phyloP scores from a whole-genome alignment of 2,329 filamentous ascomycete genomes.

The Fusarium aywerte region DNA sequence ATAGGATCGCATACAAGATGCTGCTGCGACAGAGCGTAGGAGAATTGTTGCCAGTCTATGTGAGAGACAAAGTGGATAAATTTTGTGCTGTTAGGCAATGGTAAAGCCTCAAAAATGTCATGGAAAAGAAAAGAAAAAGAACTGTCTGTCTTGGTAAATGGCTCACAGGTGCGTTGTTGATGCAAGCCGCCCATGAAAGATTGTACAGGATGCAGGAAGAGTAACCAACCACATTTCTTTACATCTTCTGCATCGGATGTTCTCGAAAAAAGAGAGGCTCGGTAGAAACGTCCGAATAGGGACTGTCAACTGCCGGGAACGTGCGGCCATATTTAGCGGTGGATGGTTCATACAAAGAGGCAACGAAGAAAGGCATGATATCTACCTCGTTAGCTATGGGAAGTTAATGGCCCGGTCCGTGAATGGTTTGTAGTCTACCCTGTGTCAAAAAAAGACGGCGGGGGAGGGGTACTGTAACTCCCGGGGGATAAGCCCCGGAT shows the following conservation, averaged over 20 bases:
- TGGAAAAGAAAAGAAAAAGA: background rate
- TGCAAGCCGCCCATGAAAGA: slow-evolving; percentile 39
- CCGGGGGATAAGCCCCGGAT: slow-evolving; percentile 34
- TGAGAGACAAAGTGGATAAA: slow-evolving; percentile 1
- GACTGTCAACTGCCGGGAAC: slow-evolving; percentile 18
- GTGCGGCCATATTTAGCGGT: slow-evolving; percentile 41
- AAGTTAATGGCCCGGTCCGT: slow-evolving; percentile 32
- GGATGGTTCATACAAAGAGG: slow-evolving; percentile 32
- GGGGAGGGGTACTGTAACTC: slow-evolving; percentile 28
- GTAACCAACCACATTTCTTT: slow-evolving; percentile 7
- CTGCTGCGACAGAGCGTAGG: background rate
- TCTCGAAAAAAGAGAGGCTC: slow-evolving; percentile 8
- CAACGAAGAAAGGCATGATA: slow-evolving; percentile 14
- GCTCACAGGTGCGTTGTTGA: slow-evolving; percentile 34
- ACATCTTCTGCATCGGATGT: slow-evolving; percentile 1
- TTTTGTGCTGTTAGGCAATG: slow-evolving; percentile 19
- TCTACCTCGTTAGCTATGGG: slow-evolving; percentile 9
- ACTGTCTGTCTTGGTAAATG: slow-evolving; percentile 39
- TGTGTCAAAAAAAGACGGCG: slow-evolving; percentile 22
- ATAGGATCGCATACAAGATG: slow-evolving; percentile 29
- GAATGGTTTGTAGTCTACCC: slow-evolving; percentile 9
- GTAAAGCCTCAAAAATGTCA: background rate
- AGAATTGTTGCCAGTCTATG: background rate
- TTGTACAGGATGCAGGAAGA: slow-evolving; percentile 18
- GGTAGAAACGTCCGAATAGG: slow-evolving; percentile 3